These are phyloP conservation scores for Hanseniaspora hatyaiensis DNA, from an alignment of 805 yeast genomes.

Conservation along the genomic window DNA sequence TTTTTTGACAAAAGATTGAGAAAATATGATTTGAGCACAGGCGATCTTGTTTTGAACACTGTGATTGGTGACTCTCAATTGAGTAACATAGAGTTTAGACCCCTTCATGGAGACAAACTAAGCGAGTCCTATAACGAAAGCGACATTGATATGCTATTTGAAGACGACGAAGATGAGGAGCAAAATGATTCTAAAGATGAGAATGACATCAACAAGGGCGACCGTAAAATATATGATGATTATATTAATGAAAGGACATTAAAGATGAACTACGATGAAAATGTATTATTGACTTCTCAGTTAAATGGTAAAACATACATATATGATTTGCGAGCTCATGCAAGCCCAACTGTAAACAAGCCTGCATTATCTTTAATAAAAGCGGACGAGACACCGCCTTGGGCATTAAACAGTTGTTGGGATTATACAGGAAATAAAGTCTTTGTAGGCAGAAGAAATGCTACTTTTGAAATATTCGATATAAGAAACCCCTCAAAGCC, in stretches of 20 bases:
- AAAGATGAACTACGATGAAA: slow-evolving; percentile 30
- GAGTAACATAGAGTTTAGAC: slow-evolving; percentile 62
- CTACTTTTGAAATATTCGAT: slow-evolving; percentile 67
- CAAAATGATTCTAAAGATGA: slow-evolving; percentile 33
- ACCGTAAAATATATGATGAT: slow-evolving; percentile 2
- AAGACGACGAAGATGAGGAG: slow-evolving; percentile 45
- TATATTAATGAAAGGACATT: slow-evolving; percentile 21
- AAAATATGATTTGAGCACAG: slow-evolving; percentile 79
- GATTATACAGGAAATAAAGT: slow-evolving; percentile 66
- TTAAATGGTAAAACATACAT: slow-evolving; percentile 70
- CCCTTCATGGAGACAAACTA: slow-evolving; percentile 31
- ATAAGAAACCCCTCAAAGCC: slow-evolving; percentile 48
- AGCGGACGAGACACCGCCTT: slow-evolving; percentile 69
- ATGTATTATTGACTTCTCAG: slow-evolving; percentile 63
- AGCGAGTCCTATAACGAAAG: slow-evolving; percentile 21
- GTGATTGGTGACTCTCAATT: slow-evolving; percentile 63
- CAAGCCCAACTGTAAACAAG: slow-evolving; percentile 19
- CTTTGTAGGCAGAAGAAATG: slow-evolving; percentile 81
- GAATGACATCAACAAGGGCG: slow-evolving; percentile 21
- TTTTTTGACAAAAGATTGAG: slow-evolving; percentile 77
- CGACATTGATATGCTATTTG: slow-evolving; percentile 45
- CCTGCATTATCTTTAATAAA: slow-evolving; percentile 41
- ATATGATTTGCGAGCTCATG: slow-evolving; percentile 62
- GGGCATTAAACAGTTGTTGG: slow-evolving; percentile 90
- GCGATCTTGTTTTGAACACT: slow-evolving; percentile 40